Conservation (phyloP, 2,329 filamentous ascomycete species). For the Exophiala calicioides region DNA sequence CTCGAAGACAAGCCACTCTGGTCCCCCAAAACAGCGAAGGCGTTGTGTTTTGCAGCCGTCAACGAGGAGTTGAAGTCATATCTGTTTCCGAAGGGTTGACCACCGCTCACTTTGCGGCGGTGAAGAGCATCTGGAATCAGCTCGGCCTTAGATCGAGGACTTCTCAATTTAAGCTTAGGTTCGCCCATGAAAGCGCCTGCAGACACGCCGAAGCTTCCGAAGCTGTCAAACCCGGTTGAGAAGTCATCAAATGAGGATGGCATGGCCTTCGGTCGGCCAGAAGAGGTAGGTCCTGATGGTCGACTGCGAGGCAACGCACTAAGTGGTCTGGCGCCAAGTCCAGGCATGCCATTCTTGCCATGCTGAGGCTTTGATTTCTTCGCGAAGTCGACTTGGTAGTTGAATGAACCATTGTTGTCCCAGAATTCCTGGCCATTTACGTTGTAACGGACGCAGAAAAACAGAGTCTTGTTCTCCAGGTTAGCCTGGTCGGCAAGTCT, state of each 20-base stretch:
- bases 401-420: conserved; percentile 87
- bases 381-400: conserved; percentile 92
- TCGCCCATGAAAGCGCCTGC: conserved; percentile 67
- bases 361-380: conserved; percentile 69
- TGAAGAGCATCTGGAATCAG: conserved; percentile 61
- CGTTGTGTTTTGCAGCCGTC: conserved; percentile 71
- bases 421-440: conserved; percentile 85
- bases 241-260: conserved; percentile 70
- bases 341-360: conserved; percentile 46
- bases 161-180: conserved; percentile 69
- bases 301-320: conserved; percentile 68
- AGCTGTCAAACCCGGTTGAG: conserved; percentile 58
- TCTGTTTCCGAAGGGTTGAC: conserved; percentile 81
- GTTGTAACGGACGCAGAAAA: conserved; percentile 85
- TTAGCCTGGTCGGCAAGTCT: conserved; percentile 88
- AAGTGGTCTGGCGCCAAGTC: conserved; percentile 53
- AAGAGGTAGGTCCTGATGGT: conserved; percentile 57
- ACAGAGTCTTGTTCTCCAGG: conserved; percentile 87
- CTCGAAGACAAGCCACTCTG: conserved; percentile 30
- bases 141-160: conserved; percentile 63
- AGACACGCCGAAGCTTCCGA: conserved; percentile 57
- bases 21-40: conserved; percentile 31
- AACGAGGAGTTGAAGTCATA: conserved; percentile 97
- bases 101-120: conserved; percentile 53
- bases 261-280: conserved; percentile 54